A percentile compares a stretch with the other conserved stretches of the same genome.
Conservation (phyloP, 768 basidiomycete species). For the Rhizopogon roseolus region DNA sequence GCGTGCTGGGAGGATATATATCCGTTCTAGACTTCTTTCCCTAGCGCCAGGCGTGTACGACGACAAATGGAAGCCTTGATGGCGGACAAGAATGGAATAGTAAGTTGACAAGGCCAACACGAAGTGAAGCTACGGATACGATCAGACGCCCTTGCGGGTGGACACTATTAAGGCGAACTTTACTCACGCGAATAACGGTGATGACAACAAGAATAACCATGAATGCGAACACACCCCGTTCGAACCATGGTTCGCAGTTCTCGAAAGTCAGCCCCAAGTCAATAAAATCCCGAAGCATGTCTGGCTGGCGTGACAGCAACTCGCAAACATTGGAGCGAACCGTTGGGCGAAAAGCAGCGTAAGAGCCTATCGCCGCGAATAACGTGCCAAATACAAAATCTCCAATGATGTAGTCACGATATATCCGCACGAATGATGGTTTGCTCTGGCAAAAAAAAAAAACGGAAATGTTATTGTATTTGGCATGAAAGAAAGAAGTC, state of each 20-base stretch:
- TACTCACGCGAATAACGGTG: conserved; percentile 62
- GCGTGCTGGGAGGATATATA: conserved; percentile 51
- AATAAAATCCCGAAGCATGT: conserved; percentile 63
- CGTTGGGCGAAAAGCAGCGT: conserved; percentile 51
- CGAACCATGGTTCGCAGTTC: conserved; percentile 79
- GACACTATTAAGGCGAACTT: not conserved
- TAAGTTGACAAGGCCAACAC: conserved; percentile 67
- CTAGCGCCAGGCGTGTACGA: conserved; percentile 13
- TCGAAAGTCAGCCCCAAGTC: conserved; percentile 73
- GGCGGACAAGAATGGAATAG: conserved; percentile 51
- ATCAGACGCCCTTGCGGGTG: conserved; percentile 1
- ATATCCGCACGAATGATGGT: conserved; percentile 66
- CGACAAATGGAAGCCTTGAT: conserved; percentile 22
- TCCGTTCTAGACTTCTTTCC: conserved; percentile 43
- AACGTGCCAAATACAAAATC: conserved; percentile 70
- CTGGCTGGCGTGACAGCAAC: conserved; percentile 69
- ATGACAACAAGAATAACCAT: conserved; percentile 56
- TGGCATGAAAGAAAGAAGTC: not conserved
- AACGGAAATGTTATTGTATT: not conserved
- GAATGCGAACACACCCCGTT: conserved; percentile 55
- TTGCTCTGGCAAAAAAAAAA: conserved; percentile 41
- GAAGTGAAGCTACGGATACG: conserved; percentile 57
- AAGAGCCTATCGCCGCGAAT: conserved; percentile 50
- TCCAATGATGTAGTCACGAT: conserved; percentile 77
- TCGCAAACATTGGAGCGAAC: conserved; percentile 65